Conservation (phyloP, 345 rosid genomes). For the Crucihimalaya himalaica region DNA sequence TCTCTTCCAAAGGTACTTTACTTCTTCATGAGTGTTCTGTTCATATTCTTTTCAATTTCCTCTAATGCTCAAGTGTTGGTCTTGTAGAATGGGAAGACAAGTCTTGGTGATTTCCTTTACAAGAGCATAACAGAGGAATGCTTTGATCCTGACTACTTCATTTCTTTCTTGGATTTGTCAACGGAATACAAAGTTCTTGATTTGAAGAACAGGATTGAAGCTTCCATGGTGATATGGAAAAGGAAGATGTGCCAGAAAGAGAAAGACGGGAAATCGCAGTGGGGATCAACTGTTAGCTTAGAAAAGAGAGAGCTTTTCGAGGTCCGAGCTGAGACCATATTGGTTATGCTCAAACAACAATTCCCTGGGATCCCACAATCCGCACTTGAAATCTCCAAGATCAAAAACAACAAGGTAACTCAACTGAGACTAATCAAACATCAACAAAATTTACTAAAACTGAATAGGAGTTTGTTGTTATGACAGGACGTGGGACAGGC, state of each 20-base stretch:
- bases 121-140: constrained; percentile 77
- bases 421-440: background rate
- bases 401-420: constrained; percentile 65
- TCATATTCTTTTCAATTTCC: background rate
- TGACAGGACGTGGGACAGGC: constrained; percentile 86
- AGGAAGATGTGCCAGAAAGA: constrained; percentile 80
- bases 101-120: constrained; percentile 80
- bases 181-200: constrained; percentile 84
- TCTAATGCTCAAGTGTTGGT: background rate
- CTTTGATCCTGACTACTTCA: constrained; percentile 79
- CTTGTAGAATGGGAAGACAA: constrained; percentile 79
- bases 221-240: constrained; percentile 92
- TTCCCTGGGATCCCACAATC: constrained; percentile 90
- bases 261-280: constrained; percentile 73
- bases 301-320: constrained; percentile 94
- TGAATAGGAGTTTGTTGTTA: background rate
- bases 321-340: constrained; percentile 81
- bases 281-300: constrained; percentile 86
- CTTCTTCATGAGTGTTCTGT: background rate
- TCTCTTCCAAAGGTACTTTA: constrained; percentile 83
- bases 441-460: background rate
- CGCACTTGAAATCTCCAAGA: constrained; percentile 76
- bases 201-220: constrained; percentile 90
- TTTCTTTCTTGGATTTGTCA: constrained; percentile 71
- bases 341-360: constrained; percentile 69